Percentiles rank a stretch among this genome's conserved stretches.
phyloP scores from a whole-genome alignment of 139 green algal genomes.

The Tetradesmus lagerheimii region DNA sequence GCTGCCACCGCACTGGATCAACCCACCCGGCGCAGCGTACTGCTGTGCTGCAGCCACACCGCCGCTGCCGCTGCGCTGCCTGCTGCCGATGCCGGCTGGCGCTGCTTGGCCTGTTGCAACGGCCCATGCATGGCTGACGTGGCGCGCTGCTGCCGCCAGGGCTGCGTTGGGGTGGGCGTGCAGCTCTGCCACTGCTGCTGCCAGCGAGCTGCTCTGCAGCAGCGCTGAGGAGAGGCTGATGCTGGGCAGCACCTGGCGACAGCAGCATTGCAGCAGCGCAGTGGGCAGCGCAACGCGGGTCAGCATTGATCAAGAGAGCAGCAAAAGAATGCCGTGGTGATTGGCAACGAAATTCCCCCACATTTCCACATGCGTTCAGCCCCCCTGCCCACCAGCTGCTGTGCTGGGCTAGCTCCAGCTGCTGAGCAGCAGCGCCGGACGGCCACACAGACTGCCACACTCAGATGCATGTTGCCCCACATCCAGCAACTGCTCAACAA shows the following conservation, averaged over 20 bases:
- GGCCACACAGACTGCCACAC: too few species aligned
- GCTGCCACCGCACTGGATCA: conserved; percentile 2
- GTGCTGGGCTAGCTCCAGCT: too few species aligned
- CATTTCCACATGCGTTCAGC: too few species aligned
- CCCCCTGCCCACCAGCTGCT: too few species aligned
- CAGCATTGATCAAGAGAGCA: not conserved
- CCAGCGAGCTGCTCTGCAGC: conserved; percentile 4
- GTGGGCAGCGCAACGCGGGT: too few species aligned
- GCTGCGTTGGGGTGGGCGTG: not conserved
- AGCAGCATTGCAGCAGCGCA: not conserved
- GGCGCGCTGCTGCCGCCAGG: conserved; percentile 25
- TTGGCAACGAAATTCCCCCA: too few species aligned
- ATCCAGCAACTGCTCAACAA: too few species aligned
- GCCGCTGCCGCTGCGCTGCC: not conserved
- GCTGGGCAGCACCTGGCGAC: not conserved
- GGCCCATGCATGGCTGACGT: not conserved
- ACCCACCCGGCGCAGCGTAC: not conserved
- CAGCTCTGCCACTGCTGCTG: not conserved
- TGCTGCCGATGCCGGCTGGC: not conserved
- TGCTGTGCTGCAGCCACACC: not conserved
- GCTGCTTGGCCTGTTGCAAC: not conserved
- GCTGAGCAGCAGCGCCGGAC: too few species aligned
- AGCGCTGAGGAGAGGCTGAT: conserved; percentile 14
- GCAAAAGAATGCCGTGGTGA: too few species aligned
- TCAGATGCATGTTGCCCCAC: too few species aligned